These are phyloP conservation scores for Trichoderma sp. DNA, from an alignment of 2,329 filamentous ascomycete species.

Conservation along the genomic window DNA sequence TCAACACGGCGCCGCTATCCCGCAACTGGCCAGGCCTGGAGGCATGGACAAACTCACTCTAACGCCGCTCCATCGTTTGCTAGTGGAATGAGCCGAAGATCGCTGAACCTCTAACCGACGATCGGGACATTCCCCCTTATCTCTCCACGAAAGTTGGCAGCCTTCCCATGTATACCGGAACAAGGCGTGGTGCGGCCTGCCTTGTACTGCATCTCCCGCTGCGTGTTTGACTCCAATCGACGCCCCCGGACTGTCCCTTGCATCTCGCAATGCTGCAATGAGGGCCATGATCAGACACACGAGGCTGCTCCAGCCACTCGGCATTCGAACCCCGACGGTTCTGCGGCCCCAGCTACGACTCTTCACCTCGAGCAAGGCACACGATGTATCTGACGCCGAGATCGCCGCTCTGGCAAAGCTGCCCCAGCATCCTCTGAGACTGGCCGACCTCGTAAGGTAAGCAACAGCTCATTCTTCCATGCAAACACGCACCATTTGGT, in stretches of 20 bases:
- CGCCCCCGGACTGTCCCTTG: neutral
- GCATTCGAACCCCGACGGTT: neutral
- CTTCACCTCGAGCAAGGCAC: slow-evolving; percentile 20
- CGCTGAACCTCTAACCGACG: neutral
- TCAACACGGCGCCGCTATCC: slow-evolving; percentile 7
- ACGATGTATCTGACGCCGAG: slow-evolving; percentile 63
- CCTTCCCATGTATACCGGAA: neutral
- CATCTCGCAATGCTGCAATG: slow-evolving; percentile 25
- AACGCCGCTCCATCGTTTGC: neutral
- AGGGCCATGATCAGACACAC: slow-evolving; percentile 20
- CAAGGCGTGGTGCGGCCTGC: neutral
- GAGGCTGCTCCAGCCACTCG: slow-evolving; percentile 16
- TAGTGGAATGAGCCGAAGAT: neutral
- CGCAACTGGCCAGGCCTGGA: neutral
- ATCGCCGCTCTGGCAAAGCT: slow-evolving; percentile 74
- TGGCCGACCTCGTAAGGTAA: slow-evolving; percentile 85
- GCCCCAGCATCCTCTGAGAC: slow-evolving; percentile 74
- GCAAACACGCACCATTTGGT: too few species aligned
- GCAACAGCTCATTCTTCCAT: neutral
- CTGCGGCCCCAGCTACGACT: slow-evolving; percentile 16
- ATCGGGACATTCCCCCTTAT: neutral
- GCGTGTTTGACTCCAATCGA: neutral
- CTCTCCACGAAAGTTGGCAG: neutral
- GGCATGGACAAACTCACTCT: neutral
- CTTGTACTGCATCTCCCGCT: neutral